Evolutionary conservation across 306 rosid genomes (phyloP).

Genomic region (Castanea crenata): DNA sequence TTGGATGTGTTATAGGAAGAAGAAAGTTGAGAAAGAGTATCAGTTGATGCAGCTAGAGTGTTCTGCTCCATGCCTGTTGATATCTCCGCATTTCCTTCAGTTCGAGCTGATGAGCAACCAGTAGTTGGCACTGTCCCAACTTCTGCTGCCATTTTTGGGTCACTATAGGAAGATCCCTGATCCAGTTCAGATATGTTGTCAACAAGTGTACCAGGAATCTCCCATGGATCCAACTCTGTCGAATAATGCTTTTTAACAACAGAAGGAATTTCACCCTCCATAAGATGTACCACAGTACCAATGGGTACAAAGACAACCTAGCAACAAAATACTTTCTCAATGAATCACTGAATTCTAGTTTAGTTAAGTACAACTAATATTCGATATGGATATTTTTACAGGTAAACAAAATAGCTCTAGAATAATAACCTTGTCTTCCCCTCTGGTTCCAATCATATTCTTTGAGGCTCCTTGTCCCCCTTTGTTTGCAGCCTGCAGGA

Average conservation of each 20-base stretch:
- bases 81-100: conserved; percentile 26
- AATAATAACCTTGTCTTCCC: conserved; percentile 67
- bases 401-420: conserved; percentile 8
- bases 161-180: conserved; percentile 21
- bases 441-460: conserved; percentile 82
- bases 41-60: conserved; percentile 10
- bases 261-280: conserved; percentile 64
- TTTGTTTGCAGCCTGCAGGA: conserved; percentile 59
- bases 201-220: conserved; percentile 73
- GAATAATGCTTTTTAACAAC: conserved; percentile 36
- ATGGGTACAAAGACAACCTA: conserved; percentile 77
- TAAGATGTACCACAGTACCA: conserved; percentile 86
- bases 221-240: conserved; percentile 78
- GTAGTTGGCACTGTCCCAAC: conserved; percentile 10
- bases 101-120: conserved; percentile 19
- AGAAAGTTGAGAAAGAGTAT: conserved; percentile 33
- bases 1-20: conserved; percentile 16
- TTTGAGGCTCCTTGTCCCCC: conserved; percentile 85
- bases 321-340: conserved; percentile 15
- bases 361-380: neutral
- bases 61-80: conserved; percentile 24
- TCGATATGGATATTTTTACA: conserved; percentile 11
- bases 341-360: conserved; percentile 15
- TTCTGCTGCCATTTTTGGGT: conserved; percentile 25
- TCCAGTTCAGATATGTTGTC: conserved; percentile 31